Evolutionary conservation across 2,329 filamentous ascomycete species (phyloP), one percentile per base, ranked within the genome.

Genomic region (Aspergillus novoparasiticus): DNA sequence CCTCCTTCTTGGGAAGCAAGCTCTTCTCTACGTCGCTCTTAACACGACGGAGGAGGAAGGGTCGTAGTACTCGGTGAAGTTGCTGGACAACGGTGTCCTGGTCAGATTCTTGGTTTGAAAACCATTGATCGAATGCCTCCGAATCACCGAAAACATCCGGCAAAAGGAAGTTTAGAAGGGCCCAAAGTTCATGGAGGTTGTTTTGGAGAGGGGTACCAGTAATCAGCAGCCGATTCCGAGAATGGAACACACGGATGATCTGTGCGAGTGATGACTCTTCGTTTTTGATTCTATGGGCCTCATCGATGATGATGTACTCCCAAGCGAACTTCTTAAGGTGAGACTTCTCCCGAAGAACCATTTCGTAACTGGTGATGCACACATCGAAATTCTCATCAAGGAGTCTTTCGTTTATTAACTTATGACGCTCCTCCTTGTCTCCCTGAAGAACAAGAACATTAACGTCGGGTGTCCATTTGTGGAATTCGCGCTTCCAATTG

Each of bases 301-400:
- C 95, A 73, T 99, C 95, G 68, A 99, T 97, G 70, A 99, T 97
- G 78, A 99, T 99, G 79, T 99, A 99, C 78, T 99, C 94, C 95
- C 95, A 99, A 0, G 95, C 94, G 77, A 99, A 96, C 78, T 98
- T 98, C 82, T 95, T 97, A 69, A 99, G 80, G 70, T 97, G 93
- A 1, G 91, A 85, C 82, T 99, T 98, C 76, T 99, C 95, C 62
- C 95, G 89, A 14, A 99, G 84, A 64, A 99, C 93, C 94, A 99
- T 98, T 78, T 99, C 95, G 81, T 99, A 99, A 77, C 94, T 97
- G 16, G 95, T 99, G 76, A 99, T 92, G 81, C 94, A 97, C 21
- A 98, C 94, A 73, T 99, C 95, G 71, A 99, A 99, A 69, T 96
- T 92, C 77, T 97, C 93, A 64, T 96, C 92, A 21, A 96, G 85